A percentile compares a stretch with the other conserved stretches of the same genome.
Conservation (phyloP, 768 basidiomycete species). For the Gymnopilus dilepis region DNA sequence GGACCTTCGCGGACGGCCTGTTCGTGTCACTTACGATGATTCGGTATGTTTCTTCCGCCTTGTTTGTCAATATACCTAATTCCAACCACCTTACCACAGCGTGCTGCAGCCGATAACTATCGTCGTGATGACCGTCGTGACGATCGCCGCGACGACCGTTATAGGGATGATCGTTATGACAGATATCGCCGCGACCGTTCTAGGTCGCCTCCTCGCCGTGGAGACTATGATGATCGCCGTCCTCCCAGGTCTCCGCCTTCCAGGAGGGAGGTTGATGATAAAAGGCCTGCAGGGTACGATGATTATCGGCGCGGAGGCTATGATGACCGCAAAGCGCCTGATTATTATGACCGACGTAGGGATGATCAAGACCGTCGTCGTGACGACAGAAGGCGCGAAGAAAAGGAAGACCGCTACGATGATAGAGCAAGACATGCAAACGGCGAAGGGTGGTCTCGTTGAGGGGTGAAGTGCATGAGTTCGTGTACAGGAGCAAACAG, state of each 20-base stretch:
- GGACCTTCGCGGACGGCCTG: conserved; percentile 84
- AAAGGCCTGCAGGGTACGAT: conserved; percentile 92
- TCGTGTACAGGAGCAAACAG: conserved; percentile 42
- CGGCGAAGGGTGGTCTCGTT: conserved; percentile 82
- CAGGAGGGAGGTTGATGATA: conserved; percentile 82
- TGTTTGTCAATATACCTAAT: neutral
- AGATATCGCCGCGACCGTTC: conserved; percentile 82
- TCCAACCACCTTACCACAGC: conserved; percentile 43
- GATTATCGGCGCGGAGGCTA: conserved; percentile 83
- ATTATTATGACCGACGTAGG: conserved; percentile 89
- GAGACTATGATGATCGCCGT: conserved; percentile 77
- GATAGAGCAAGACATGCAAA: conserved; percentile 79
- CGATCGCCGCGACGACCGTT: conserved; percentile 62
- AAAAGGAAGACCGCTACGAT: conserved; percentile 82
- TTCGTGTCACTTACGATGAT: conserved; percentile 72
- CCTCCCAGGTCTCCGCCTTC: conserved; percentile 78
- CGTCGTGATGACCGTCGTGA: conserved; percentile 76
- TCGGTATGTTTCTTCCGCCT: conserved; percentile 45
- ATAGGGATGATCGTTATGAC: conserved; percentile 56
- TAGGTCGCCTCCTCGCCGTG: conserved; percentile 77
- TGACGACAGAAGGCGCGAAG: conserved; percentile 82
- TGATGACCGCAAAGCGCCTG: conserved; percentile 85
- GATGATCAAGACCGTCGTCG: conserved; percentile 72
- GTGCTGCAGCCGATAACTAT: conserved; percentile 73
- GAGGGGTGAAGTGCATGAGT: conserved; percentile 45